These are phyloP conservation scores for Scheffersomyces amazonensis DNA, from an alignment of 805 yeast species.

Conservation along the genomic window DNA sequence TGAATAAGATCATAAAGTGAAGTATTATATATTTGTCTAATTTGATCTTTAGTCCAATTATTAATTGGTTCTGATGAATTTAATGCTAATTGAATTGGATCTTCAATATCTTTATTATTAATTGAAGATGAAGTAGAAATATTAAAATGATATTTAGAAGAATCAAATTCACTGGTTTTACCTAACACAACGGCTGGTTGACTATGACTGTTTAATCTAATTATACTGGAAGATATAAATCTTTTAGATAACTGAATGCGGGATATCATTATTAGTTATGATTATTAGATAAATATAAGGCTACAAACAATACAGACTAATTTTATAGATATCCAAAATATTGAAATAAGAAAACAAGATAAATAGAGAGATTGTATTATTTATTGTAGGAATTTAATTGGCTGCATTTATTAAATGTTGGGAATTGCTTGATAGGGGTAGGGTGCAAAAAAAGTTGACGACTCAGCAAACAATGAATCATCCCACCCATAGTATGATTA, in stretches of 20 bases:
- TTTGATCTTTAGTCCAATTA: conserved; percentile 61
- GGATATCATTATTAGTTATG: too few relatives aligned
- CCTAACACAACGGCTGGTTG: neutral
- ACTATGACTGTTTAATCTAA: neutral
- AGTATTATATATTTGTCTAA: conserved; percentile 57
- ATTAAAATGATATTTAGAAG: neutral
- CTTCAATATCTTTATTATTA: neutral
- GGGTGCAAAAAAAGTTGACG: neutral
- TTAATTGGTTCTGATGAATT: conserved; percentile 15
- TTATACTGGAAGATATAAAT: neutral
- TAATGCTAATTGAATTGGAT: conserved; percentile 14
- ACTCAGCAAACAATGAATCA: too few relatives aligned
- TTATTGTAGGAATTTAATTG: neutral
- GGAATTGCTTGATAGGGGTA: neutral
- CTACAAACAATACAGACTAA: too few relatives aligned
- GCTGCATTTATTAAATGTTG: neutral
- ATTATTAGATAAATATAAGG: too few relatives aligned
- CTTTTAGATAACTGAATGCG: conserved; percentile 1
- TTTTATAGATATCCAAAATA: too few relatives aligned
- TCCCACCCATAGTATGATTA: too few relatives aligned
- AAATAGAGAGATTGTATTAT: neutral
- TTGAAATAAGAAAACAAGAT: too few relatives aligned
- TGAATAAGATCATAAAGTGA: conserved; percentile 63
- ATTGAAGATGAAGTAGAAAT: neutral
- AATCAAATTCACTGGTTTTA: neutral